Evolutionary conservation across 495 filamentous ascomycete genomes (phyloP).

Genomic region (Aspergillus sclerotiicarbonarius): DNA sequence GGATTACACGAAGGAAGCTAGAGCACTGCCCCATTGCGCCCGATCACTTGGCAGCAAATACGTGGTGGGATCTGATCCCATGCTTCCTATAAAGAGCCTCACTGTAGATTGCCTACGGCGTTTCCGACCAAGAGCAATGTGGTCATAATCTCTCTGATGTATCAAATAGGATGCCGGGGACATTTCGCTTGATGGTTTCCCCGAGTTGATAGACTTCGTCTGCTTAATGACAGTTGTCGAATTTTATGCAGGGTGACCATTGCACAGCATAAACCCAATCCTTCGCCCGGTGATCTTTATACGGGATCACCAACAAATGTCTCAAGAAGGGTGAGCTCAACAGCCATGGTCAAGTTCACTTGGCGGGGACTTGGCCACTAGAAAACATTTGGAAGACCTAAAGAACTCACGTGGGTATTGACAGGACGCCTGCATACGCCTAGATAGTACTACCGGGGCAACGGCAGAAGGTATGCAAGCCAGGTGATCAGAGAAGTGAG

Average conservation of each 20-base stretch:
- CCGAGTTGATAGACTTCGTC: too few relatives aligned
- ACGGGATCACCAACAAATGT: not conserved
- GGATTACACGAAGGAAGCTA: conserved; percentile 2
- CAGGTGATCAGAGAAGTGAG: too few relatives aligned
- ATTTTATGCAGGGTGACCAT: too few relatives aligned
- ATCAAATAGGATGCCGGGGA: too few relatives aligned
- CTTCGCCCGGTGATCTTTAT: not conserved
- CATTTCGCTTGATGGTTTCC: too few relatives aligned
- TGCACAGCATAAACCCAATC: not conserved
- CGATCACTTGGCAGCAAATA: conserved; percentile 2
- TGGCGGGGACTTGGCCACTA: conserved; percentile 6
- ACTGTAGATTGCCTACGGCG: too few relatives aligned
- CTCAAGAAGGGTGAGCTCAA: conserved; percentile 2
- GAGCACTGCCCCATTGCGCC: conserved; percentile 11
- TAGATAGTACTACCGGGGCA: not conserved
- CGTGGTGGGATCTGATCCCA: not conserved
- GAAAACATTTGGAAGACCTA: conserved; percentile 27
- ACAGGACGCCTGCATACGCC: conserved; percentile 9
- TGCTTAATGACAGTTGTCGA: too few relatives aligned
- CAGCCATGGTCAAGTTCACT: not conserved
- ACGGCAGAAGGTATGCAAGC: not conserved
- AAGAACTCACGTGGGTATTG: conserved; percentile 16
- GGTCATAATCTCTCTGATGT: too few relatives aligned
- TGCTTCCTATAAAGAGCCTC: not conserved
- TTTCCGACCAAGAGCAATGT: too few relatives aligned